Percentiles rank a stretch among this genome's conserved stretches.
These are phyloP conservation scores for Alliaria petiolata DNA, from an alignment of 345 rosid genomes.

Conservation along the genomic window DNA sequence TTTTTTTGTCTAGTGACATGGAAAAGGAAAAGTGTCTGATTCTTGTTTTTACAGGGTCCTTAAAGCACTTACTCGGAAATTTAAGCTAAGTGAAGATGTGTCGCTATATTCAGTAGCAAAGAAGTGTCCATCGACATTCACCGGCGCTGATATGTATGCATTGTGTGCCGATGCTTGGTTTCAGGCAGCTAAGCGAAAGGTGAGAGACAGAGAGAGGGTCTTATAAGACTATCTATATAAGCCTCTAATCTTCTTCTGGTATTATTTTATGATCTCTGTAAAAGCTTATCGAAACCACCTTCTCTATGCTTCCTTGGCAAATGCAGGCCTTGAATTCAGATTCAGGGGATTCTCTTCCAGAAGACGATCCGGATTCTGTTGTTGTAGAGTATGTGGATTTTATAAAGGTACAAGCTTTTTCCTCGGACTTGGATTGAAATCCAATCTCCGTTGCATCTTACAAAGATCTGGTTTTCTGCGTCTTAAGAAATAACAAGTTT, in stretches of 20 bases:
- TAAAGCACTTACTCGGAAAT: slow-evolving; percentile 93
- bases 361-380: slow-evolving; percentile 54
- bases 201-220: too few species aligned
- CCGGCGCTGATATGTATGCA: slow-evolving; percentile 99
- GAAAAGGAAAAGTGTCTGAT: background rate
- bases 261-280: background rate
- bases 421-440: too few species aligned
- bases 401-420: slow-evolving; percentile 54
- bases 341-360: slow-evolving; percentile 36
- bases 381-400: slow-evolving; percentile 69
- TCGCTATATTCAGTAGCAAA: slow-evolving; percentile 78
- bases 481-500: background rate
- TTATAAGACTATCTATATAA: background rate
- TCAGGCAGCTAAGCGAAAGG: slow-evolving; percentile 93
- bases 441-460: background rate
- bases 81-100: slow-evolving; percentile 69
- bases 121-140: slow-evolving; percentile 85
- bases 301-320: slow-evolving; percentile 2
- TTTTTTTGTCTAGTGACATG: background rate
- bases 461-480: background rate
- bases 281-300: background rate
- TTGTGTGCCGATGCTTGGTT: slow-evolving; percentile 99
- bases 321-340: slow-evolving; percentile 52
- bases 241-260: background rate
- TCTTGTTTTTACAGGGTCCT: slow-evolving; percentile 58